phyloP scores from a whole-genome alignment of 163 green algal species.

The Scenedesmus sp. region DNA sequence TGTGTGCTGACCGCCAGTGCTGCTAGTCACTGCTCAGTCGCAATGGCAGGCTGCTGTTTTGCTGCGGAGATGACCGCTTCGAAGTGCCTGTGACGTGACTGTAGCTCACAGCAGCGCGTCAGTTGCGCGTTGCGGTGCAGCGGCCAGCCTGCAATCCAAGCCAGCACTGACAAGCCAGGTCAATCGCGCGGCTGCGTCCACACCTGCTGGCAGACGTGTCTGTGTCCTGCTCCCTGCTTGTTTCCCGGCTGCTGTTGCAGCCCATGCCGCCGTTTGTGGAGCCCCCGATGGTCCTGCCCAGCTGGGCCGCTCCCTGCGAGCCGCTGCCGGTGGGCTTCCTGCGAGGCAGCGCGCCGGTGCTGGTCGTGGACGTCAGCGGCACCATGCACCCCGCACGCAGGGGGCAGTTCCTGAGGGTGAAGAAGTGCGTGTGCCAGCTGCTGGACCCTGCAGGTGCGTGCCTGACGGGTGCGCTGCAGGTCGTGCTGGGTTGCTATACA shows the following conservation, averaged over 20 bases:
- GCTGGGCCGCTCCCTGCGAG: constrained; percentile 67
- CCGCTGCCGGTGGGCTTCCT: constrained; percentile 74
- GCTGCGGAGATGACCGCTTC: too few relatives aligned
- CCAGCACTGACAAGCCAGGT: too few relatives aligned
- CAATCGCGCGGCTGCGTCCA: too few relatives aligned
- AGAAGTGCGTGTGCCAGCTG: constrained; percentile 60
- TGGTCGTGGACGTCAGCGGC: constrained; percentile 75
- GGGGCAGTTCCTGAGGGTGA: constrained; percentile 65
- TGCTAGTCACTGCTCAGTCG: background rate
- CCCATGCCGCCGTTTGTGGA: constrained; percentile 48
- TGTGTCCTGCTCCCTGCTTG: background rate
- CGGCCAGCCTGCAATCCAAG: too few relatives aligned
- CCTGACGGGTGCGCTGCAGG: background rate
- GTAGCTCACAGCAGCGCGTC: background rate
- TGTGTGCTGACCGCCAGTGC: too few relatives aligned
- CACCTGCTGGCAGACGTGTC: too few relatives aligned
- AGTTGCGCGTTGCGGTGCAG: background rate
- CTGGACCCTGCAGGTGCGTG: constrained; percentile 57
- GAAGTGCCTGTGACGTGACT: too few relatives aligned
- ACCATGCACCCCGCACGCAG: constrained; percentile 64
- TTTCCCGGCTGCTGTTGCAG: background rate
- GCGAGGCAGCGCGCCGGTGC: constrained; percentile 64
- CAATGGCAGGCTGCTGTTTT: too few relatives aligned
- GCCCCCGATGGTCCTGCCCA: constrained; percentile 42
- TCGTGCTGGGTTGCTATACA: too few relatives aligned